Conservation (phyloP, 345 rosid genomes). For the Eucalyptus coolabah region DNA sequence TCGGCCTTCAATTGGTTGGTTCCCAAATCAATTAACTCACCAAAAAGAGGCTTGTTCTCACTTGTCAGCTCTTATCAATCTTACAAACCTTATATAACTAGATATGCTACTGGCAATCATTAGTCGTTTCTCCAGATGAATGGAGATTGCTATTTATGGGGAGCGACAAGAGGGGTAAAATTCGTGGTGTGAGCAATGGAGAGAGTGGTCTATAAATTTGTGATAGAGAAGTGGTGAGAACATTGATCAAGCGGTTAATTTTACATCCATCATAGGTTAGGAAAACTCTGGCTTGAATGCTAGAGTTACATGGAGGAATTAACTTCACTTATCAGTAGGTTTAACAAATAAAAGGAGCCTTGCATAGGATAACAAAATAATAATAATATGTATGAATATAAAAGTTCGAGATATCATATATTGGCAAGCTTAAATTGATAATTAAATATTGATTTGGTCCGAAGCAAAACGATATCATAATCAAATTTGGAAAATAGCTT, state of each 20-base stretch:
- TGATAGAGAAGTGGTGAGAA: background rate
- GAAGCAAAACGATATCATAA: accelerated
- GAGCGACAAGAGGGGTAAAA: background rate
- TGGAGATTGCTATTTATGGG: background rate
- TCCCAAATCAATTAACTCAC: background rate
- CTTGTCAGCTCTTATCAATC: background rate
- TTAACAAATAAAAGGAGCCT: background rate
- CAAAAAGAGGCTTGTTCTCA: background rate
- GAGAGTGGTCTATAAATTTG: background rate
- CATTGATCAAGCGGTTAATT: background rate
- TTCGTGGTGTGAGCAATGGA: background rate
- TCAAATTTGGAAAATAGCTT: background rate
- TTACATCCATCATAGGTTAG: background rate
- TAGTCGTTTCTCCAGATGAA: background rate
- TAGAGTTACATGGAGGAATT: background rate
- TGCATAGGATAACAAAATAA: background rate
- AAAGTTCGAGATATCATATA: background rate
- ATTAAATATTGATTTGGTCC: accelerated
- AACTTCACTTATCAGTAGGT: background rate
- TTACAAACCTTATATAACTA: no score
- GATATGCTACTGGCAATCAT: background rate
- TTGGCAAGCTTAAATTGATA: accelerated
- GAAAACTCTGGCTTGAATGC: background rate
- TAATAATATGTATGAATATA: background rate
- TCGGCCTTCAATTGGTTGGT: background rate